Conservation (phyloP, 495 filamentous ascomycete genomes). For the Penicillium tannophilum region DNA sequence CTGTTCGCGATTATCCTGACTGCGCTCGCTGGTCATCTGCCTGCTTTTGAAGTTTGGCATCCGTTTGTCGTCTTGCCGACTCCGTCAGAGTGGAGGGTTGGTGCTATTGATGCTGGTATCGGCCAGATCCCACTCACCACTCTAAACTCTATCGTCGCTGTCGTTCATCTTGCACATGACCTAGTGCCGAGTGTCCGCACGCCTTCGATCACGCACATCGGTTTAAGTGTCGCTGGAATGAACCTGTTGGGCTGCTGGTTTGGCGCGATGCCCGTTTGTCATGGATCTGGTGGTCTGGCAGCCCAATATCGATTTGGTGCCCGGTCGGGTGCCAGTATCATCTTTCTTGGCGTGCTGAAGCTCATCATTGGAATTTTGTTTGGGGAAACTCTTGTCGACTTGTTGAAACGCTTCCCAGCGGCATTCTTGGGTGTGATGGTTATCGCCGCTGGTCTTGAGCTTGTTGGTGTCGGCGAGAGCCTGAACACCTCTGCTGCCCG, state of each 20-base stretch:
- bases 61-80: constrained; percentile 47
- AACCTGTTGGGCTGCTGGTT: constrained; percentile 88
- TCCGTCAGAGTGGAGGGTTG: constrained; percentile 47
- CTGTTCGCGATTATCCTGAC: constrained; percentile 53
- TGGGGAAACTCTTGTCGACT: constrained; percentile 64
- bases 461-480: constrained; percentile 79
- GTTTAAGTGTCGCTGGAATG: constrained; percentile 77
- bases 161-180: constrained; percentile 70
- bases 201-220: constrained; percentile 71
- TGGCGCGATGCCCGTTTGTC: constrained; percentile 93
- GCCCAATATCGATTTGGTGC: constrained; percentile 90
- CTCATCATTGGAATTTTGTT: constrained; percentile 73
- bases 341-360: constrained; percentile 78
- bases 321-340: constrained; percentile 78
- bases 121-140: constrained; percentile 89
- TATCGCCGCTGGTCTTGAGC: constrained; percentile 81
- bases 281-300: constrained; percentile 87
- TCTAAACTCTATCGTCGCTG: constrained; percentile 88
- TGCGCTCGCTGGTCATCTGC: constrained; percentile 37
- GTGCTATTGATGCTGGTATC: constrained; percentile 62
- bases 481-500: constrained; percentile 69
- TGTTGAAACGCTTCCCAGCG: constrained; percentile 71
- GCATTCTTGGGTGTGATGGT: constrained; percentile 84
- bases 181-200: constrained; percentile 67
- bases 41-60: constrained; percentile 53